Base-by-base conservation (phyloP, 345 rosid genomes). In the Sisymbrium altissimum region DNA sequence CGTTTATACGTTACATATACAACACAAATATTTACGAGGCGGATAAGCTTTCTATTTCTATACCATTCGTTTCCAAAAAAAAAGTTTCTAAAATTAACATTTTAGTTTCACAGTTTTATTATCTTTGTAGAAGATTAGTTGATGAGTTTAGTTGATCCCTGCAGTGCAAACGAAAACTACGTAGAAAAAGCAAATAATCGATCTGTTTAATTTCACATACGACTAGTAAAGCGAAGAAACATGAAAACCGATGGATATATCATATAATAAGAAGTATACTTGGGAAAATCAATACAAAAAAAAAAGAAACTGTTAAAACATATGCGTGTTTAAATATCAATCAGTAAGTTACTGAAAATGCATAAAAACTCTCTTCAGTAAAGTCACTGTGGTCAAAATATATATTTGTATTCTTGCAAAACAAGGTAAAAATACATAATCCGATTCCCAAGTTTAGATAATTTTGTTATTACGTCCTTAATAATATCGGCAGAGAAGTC, bases 401-500 rank as follows among this genome's bases (percentile, higher is more conserved):
- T 7, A 35, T 35, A 33, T 7, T 33, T 1, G 36, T 0, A 33
- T 33, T 11, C 56, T 9, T 13, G 19, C n/a, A 50, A 50, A 49
- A 49, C 29, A 49, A 7, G 30, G 15, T 50, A 50, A 63, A 1
- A 63, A 27, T 1, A 41, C 5, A 25, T 5, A 11, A 63, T 64
- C 68, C 15, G 17, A 45, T 64, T 45, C 17, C 40, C 27, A 44
- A 44, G 9, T 41, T 55, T 21, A 56, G 33, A 45, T n/a, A n/a
- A n/a, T n/a, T n/a, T n/a, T n/a, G n/a, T n/a, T n/a, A n/a, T n/a
- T n/a, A n/a, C n/a, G n/a, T n/a, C n/a, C n/a, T n/a, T n/a, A n/a
- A n/a, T n/a, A n/a, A n/a, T 45, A 66, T 48, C 68, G 27, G 62
- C 25, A n/a, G 27, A 59, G 23, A 39, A 75, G 41, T 76, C 40